phyloP scores from a whole-genome alignment of 2,329 filamentous ascomycete species.

The Botrytis pseudocinerea region DNA sequence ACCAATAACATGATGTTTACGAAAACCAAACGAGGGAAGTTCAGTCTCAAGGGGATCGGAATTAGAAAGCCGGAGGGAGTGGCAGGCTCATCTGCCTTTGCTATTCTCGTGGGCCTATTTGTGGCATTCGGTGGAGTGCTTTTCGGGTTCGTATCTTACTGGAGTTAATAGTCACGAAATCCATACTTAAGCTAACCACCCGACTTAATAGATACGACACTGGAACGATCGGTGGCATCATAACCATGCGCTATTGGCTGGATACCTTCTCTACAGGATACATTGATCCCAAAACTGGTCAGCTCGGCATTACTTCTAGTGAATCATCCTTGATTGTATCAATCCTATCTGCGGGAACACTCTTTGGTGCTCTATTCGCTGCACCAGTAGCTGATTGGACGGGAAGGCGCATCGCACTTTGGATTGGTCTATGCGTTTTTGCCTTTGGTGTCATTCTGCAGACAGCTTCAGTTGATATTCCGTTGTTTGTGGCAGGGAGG shows the following conservation, averaged over 20 bases:
- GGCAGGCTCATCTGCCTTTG: constrained; percentile 60
- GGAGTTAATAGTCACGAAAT: neutral
- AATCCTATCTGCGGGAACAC: constrained; percentile 76
- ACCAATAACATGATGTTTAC: neutral
- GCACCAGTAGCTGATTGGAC: constrained; percentile 44
- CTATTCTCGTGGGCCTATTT: constrained; percentile 60
- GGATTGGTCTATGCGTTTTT: constrained; percentile 66
- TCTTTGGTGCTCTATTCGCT: constrained; percentile 60
- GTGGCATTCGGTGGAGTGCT: constrained; percentile 62
- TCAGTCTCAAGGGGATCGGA: neutral
- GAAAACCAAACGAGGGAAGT: neutral
- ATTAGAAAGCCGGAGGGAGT: constrained; percentile 51
- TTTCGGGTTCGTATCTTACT: constrained; percentile 49
- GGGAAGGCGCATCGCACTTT: constrained; percentile 59
- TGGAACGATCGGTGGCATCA: constrained; percentile 58
- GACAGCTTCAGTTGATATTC: constrained; percentile 59
- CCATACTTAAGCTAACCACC: neutral
- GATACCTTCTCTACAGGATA: constrained; percentile 55
- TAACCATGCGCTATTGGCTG: constrained; percentile 55
- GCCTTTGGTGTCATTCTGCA: constrained; percentile 68
- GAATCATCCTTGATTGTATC: constrained; percentile 63
- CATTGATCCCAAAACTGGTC: constrained; percentile 44
- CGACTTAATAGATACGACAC: constrained; percentile 51
- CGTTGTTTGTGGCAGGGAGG: constrained; percentile 69
- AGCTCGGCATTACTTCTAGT: constrained; percentile 51